Base-by-base conservation (phyloP, 768 basidiomycete species). In the Cantharellus anzutake region DNA sequence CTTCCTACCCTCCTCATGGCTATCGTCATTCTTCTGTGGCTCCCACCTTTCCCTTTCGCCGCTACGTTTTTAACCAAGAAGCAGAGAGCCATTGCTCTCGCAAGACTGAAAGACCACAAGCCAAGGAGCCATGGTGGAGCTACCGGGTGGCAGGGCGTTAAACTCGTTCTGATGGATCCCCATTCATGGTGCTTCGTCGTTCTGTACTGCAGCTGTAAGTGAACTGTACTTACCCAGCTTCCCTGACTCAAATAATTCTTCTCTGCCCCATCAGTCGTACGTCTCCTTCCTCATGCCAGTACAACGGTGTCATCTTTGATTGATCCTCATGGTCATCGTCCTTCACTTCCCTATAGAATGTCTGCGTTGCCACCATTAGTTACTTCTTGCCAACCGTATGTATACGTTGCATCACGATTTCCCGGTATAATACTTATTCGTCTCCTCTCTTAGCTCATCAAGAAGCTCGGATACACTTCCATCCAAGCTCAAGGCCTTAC, bases 91-190 rank as follows among this genome's bases (percentile, higher is more conserved):
- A 80, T 80, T 50, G 78, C 79, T 2, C 77, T 78, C 66, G 78
- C 78, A n/a, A 71, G 78, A 5, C 65, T 80, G 16, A 75, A 78
- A 58, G 78, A 80, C 63, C 78, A 80, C 59, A 78, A 73, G 60
- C 79, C 78, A 16, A 74, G 74, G 53, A 79, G 78, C 2, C 79
- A 79, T 65, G 78, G 79, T 38, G 78, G 78, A 20, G 76, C 78
- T 77, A 73, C 68, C 20, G 78, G 78, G 16, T 78, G 76, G 78
- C 66, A 74, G 62, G 78, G 77, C 3, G 74, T 80, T 67, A 78
- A 76, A 59, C 75, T 74, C n/a, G 66, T 80, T 52, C 65, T 78
- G 41, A 64, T 69, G 4, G 78, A 80, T 66, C 41, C 70, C 7
- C 7, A 7, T 11, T 7, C 7, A 11, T 55, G 52, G 52, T 0